Evolutionary conservation across 805 yeast species (phyloP), one percentile per base, ranked within the genome.

Genomic region (Sugiyamaella boreocaroliniensis): DNA sequence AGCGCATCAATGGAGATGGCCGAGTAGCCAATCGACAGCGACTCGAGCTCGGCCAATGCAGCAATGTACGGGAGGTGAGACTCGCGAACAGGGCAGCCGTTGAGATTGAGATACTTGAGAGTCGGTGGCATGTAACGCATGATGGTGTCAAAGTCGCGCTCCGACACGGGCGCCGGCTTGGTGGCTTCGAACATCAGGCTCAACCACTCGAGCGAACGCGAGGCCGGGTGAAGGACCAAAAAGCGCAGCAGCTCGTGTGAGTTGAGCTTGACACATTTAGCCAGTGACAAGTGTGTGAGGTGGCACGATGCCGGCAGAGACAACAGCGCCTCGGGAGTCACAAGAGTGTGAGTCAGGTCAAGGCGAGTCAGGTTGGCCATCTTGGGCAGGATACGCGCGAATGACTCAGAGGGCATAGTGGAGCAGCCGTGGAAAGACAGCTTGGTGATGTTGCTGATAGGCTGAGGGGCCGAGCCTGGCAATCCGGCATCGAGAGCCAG

Each of bases 341-440:
- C 79, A 45, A 84, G 81, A 0, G 97, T 89, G 62, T 88, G 96
- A 14, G 86, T 81, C 48, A 90, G 72, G 65, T 89, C 97, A 29
- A 89, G 71, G 56, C 88, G 78, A 57, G 80, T 79, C 49, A 89
- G 69, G 54, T 75, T 71, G 22, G 73, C 70, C 45, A 84, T 70
- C 48, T 75, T 77, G 1, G 86, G 83, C 29, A 90, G 70, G 11
- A 86, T 64, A 49, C 75, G 76, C 22, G 73, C 73, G 52, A 86
- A 78, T 0, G 76, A 76, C n/a, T 73, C 74, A 5, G 79, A 68
- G 3, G 87, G 76, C 40, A 89, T 71, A 58, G 86, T 88, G 1
- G 93, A 83, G 66, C 97, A 90, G 63, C 89, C 96, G 68, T 89
- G 96, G 63, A 90, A 79, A 0, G 95, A 87, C 10, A 90, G 61